Base-by-base conservation (phyloP, 371 early-diverging fungal genomes). In the Umbelopsis sp. region DNA sequence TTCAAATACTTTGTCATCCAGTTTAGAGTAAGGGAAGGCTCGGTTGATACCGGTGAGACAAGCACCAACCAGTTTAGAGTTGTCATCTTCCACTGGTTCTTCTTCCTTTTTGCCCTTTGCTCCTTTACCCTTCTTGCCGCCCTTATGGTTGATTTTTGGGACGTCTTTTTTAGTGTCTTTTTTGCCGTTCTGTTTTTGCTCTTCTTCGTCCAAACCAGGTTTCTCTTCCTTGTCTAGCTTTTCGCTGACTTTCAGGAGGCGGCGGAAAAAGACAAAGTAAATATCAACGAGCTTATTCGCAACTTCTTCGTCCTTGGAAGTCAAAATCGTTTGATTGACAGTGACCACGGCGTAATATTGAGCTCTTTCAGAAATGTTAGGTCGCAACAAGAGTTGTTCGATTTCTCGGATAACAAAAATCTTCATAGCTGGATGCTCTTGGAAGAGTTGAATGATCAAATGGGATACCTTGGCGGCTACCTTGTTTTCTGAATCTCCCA, bases 41-140 rank as follows among this genome's bases (percentile, higher is more conserved):
- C 99, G 94, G 73, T 97, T 96, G 44, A 98, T 90, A 70, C 99
- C 99, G 0, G 97, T 97, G 53, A 98, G 80, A 32, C 97, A 83
- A 5, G 94, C 96, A n/a, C 93, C 92, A 77, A 97, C 86, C 84
- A 96, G 91, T 74, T 94, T 94, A 20, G 91, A 77, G 67, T 89
- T 87, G 57, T 89, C 89, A 20, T 91, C 86, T 44, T 89, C 92
- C 45, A 84, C 79, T 37, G 85, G 78, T 50, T 80, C 73, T 6
- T 80, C 85, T 25, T 76, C 77, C 50, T 77, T 74, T 74, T 89
- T 84, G 52, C 80, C 75, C 69, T 78, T 70, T 48, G 75, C 79
- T 65, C 78, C 69, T 52, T 83, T 77, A 67, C 80, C 77, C 62
- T 85, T 74, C 50, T 78, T 72, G 72, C 80, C 70, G 67, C 76